These are phyloP conservation scores for Calcarisporium arbuscula DNA, from an alignment of 2,329 filamentous ascomycete species.

Conservation along the genomic window DNA sequence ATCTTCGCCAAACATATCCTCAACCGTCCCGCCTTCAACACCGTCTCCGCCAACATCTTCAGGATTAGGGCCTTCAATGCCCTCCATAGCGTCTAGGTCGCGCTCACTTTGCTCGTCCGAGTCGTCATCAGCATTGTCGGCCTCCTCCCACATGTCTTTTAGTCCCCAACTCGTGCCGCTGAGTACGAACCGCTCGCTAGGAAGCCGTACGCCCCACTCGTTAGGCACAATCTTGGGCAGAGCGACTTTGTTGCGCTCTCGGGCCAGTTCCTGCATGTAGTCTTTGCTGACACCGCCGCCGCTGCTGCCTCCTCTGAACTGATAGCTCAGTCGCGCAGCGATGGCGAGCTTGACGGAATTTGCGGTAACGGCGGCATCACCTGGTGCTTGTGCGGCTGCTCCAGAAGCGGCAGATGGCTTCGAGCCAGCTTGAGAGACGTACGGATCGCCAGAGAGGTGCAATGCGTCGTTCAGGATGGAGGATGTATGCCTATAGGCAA, in stretches of 20 bases:
- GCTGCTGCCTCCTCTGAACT: slow-evolving; percentile 54
- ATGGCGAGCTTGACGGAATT: slow-evolving; percentile 70
- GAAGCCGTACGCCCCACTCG: slow-evolving; percentile 62
- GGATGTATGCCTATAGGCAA: slow-evolving; percentile 76
- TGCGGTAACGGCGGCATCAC: slow-evolving; percentile 53
- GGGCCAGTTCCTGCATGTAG: slow-evolving; percentile 68
- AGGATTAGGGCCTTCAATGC: slow-evolving; percentile 32
- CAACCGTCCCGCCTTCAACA: slow-evolving; percentile 43
- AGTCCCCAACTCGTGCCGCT: slow-evolving; percentile 61
- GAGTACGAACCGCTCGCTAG: slow-evolving; percentile 62
- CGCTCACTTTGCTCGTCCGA: slow-evolving; percentile 31
- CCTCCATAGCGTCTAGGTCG: slow-evolving; percentile 44
- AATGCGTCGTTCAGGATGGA: slow-evolving; percentile 65
- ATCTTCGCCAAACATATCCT: slow-evolving; percentile 49
- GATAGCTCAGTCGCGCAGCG: slow-evolving; percentile 58
- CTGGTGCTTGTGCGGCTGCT: slow-evolving; percentile 41
- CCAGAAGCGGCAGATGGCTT: slow-evolving; percentile 44
- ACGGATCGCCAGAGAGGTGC: slow-evolving; percentile 63
- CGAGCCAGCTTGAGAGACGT: slow-evolving; percentile 50
- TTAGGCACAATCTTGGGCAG: slow-evolving; percentile 57
- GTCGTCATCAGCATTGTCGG: slow-evolving; percentile 34
- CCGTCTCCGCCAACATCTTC: slow-evolving; percentile 40
- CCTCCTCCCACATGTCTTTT: slow-evolving; percentile 51
- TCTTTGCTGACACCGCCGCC: slow-evolving; percentile 60
- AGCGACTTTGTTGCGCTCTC: slow-evolving; percentile 60